phyloP scores from a whole-genome alignment of 805 yeast species.

The Saccharomycopsis fodiens region DNA sequence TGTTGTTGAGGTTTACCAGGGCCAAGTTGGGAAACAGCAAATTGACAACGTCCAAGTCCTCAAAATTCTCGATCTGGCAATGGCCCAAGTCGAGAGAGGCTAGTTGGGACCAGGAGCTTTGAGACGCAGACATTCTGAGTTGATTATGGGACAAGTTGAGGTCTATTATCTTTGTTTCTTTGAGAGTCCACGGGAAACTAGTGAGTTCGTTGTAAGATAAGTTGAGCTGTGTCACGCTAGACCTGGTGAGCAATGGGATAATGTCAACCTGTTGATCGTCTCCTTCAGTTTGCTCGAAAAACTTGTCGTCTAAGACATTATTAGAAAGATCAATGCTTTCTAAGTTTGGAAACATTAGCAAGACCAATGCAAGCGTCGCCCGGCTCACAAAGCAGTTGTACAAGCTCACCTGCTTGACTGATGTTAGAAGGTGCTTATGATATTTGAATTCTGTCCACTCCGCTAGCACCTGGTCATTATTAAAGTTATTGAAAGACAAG shows the following conservation, averaged over 20 bases:
- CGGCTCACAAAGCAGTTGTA: background rate
- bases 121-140: conserved; percentile 21
- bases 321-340: conserved; percentile 11
- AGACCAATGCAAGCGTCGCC: background rate
- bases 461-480: background rate
- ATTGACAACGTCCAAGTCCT: conserved; percentile 37
- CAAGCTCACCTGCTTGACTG: background rate
- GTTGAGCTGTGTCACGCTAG: conserved; percentile 25
- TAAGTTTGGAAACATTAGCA: conserved; percentile 1
- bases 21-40: conserved; percentile 34
- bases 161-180: conserved; percentile 18
- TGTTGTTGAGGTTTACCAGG: conserved; percentile 40
- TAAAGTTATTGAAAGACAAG: conserved; percentile 24
- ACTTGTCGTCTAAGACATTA: conserved; percentile 9
- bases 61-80: conserved; percentile 43
- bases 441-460: background rate
- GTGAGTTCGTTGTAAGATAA: conserved; percentile 38
- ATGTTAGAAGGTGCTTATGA: background rate
- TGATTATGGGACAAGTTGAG: conserved; percentile 34
- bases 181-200: conserved; percentile 26
- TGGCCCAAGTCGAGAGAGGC: conserved; percentile 41
- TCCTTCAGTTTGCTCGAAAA: too few species aligned
- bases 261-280: background rate
- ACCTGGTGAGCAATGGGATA: background rate
- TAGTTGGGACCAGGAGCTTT: conserved; percentile 18